These are phyloP conservation scores for Alloteropsis angusta DNA, from an alignment of 202 grass and related monocot species.

Conservation along the genomic window DNA sequence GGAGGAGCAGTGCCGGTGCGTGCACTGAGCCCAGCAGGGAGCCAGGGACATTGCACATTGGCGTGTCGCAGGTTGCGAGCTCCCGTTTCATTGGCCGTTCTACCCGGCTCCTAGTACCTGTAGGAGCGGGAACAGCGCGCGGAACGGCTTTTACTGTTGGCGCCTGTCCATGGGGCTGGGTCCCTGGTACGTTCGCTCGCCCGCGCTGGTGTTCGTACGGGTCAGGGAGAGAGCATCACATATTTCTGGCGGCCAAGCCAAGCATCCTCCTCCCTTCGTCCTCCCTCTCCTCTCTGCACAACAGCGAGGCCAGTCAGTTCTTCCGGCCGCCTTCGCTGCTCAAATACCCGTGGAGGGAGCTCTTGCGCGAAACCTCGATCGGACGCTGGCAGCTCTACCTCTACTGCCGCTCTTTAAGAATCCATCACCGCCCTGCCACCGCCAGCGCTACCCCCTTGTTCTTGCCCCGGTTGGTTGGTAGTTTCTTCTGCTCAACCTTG, in stretches of 20 bases:
- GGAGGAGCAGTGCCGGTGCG: constrained; percentile 13
- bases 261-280: not conserved
- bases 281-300: not conserved
- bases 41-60: constrained; percentile 20
- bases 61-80: not conserved
- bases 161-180: not conserved
- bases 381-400: not conserved
- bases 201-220: not conserved
- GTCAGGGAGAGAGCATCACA: not conserved
- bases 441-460: not conserved
- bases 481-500: not conserved
- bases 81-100: too few species aligned
- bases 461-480: not conserved
- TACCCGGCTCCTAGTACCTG: too few species aligned
- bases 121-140: not conserved
- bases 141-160: constrained; percentile 20
- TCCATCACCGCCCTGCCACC: not conserved
- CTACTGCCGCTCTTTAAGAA: not conserved
- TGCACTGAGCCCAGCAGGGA: constrained; percentile 1
- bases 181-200: constrained; percentile 5
- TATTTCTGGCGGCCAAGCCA: constrained; percentile 13
- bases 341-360: not conserved
- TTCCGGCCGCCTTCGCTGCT: constrained; percentile 7
- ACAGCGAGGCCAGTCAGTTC: not conserved
- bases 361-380: constrained; percentile 5